Evolutionary conservation across 2,329 filamentous ascomycete genomes (phyloP), one percentile per base, ranked within the genome.

Genomic region (Epichloe coenophiala): DNA sequence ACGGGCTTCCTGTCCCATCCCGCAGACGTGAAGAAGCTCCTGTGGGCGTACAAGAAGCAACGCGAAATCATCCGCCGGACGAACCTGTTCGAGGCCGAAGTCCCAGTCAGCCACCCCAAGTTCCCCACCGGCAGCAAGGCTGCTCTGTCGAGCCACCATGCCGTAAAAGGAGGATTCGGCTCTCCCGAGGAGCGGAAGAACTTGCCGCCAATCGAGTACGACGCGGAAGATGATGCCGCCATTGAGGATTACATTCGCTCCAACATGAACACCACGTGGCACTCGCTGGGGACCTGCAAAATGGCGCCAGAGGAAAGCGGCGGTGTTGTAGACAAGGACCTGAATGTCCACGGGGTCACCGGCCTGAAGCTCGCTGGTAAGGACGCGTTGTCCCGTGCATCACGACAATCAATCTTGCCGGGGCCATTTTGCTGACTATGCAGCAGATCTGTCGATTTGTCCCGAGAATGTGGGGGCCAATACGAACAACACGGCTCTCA

Each of bases 271-370:
- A 71, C 69, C 3, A 66, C 67, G 0, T 74, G 69, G 69, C 75
- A 79, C 58, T 68, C 72, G 0, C 61, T 67, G 2, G 73, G 76
- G 12, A 77, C 71, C 17, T 68, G 69, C 43, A 68, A 71, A 6
- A 77, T 77, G 74, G 61, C 72, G 49, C 71, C 71, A 3, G 58
- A 61, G 23, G 67, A 68, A 39, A 58, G 65, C 5, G 71, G 70
- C 4, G 73, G 72, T 36, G 72, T 75, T 3, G 71, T 75, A 1
- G 67, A 71, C 51, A 57, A 64, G 12, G 56, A 65, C 23, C 56
- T 74, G 17, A 58, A 64, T 40, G 71, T 75, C 0, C 71, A 72
- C 52, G 72, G 72, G 1, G 65, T 65, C 4, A 60, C 61, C 45
- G 68, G 70, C 40, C 59, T 76, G 39, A 65, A 73, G 11, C 61